Conservation (phyloP, 2,329 filamentous ascomycete genomes). For the Diaporthe sp. region DNA sequence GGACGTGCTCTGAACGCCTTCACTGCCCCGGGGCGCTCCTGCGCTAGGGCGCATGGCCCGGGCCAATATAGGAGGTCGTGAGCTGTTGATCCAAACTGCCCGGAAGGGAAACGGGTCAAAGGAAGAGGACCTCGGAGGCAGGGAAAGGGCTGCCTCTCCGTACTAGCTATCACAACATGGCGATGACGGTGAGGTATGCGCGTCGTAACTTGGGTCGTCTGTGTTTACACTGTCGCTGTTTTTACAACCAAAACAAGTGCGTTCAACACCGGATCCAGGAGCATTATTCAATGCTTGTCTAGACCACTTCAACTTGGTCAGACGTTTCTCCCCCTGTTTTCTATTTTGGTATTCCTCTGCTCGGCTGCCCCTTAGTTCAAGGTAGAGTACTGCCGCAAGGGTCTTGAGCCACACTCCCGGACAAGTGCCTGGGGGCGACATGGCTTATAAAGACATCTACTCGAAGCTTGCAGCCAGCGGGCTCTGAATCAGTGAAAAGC, state of each 20-base stretch:
- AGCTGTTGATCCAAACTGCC: neutral
- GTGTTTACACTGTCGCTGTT: conserved; percentile 80
- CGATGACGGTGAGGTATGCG: conserved; percentile 59
- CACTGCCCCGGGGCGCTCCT: neutral
- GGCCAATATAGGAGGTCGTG: neutral
- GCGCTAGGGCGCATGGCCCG: neutral
- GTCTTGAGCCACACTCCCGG: conserved; percentile 6
- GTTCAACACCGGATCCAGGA: conserved; percentile 83
- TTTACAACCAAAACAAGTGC: conserved; percentile 85
- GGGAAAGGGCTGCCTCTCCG: conserved; percentile 51
- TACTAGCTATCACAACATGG: conserved; percentile 81
- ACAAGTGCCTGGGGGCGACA: conserved; percentile 33
- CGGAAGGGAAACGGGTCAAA: neutral
- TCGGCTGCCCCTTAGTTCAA: neutral
- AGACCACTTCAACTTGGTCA: conserved; percentile 77
- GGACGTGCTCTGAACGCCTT: conserved; percentile 78
- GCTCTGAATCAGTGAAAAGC: neutral
- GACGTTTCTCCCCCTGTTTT: conserved; percentile 53
- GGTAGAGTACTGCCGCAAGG: conserved; percentile 16
- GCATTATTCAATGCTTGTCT: conserved; percentile 58
- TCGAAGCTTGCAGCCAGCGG: neutral
- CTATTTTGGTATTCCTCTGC: conserved; percentile 31
- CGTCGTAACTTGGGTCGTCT: conserved; percentile 72
- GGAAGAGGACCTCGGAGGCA: conserved; percentile 40
- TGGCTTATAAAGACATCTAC: conserved; percentile 2